Evolutionary conservation across 495 filamentous ascomycete species (phyloP).

Genomic region (Aspergillus coremiiformis): DNA sequence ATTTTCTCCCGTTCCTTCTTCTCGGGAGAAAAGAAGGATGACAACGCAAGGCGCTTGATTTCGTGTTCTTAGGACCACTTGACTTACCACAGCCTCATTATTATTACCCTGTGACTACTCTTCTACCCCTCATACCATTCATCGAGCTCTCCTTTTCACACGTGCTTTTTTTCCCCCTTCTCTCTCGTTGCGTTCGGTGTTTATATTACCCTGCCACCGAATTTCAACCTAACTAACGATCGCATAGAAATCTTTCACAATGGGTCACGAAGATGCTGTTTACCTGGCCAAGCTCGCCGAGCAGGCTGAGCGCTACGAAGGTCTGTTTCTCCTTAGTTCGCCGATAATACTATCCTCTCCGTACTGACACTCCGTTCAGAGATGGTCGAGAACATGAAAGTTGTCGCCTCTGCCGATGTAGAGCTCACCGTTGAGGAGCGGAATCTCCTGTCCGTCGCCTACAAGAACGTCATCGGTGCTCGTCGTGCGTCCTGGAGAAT

Average conservation of each 20-base stretch:
- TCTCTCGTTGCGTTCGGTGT: slow-evolving; percentile 13
- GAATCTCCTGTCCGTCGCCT: slow-evolving; percentile 97
- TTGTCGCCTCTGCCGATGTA: slow-evolving; percentile 88
- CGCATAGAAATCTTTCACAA: slow-evolving; percentile 46
- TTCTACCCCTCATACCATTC: slow-evolving; percentile 14
- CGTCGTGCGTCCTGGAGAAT: slow-evolving; percentile 99
- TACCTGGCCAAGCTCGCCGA: slow-evolving; percentile 99
- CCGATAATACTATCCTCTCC: background rate
- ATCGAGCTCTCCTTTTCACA: background rate
- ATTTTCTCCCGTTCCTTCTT: background rate
- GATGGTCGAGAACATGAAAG: slow-evolving; percentile 99
- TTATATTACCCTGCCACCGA: slow-evolving; percentile 2
- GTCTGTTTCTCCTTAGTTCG: slow-evolving; percentile 46
- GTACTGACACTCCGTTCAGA: slow-evolving; percentile 50
- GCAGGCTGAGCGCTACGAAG: slow-evolving; percentile 99
- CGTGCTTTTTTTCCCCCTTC: too few species aligned
- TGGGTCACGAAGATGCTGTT: slow-evolving; percentile 99
- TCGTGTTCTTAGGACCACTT: slow-evolving; percentile 12
- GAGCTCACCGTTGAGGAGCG: slow-evolving; percentile 98
- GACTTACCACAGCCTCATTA: slow-evolving; percentile 21
- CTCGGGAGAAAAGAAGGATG: background rate
- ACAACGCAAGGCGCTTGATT: background rate
- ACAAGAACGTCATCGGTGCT: slow-evolving; percentile 99
- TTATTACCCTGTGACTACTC: slow-evolving; percentile 14
- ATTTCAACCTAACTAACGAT: slow-evolving; percentile 5